Conservation (phyloP, 345 rosid genomes). For the Brassica juncea region DNA sequence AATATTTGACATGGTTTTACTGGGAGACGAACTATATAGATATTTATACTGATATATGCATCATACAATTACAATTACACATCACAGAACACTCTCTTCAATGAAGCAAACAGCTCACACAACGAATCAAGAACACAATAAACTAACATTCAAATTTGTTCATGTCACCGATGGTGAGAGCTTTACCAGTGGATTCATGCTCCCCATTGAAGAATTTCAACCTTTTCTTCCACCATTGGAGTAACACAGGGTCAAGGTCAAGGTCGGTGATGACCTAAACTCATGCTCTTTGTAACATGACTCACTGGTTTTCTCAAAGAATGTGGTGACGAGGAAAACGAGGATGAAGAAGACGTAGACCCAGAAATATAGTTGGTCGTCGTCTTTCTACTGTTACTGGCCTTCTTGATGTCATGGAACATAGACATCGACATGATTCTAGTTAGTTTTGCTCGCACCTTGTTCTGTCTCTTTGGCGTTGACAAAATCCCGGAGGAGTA, state of each 20-base stretch:
- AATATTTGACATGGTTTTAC: conserved; percentile 16
- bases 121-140: conserved; percentile 1
- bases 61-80: conserved; percentile 19
- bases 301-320: conserved; percentile 30
- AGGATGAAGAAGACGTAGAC: conserved; percentile 45
- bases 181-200: conserved; percentile 14
- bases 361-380: conserved; percentile 23
- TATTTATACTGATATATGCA: neutral
- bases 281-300: conserved; percentile 10
- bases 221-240: conserved; percentile 17
- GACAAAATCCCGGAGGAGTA: conserved; percentile 37
- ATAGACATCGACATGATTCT: conserved; percentile 31
- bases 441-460: conserved; percentile 30
- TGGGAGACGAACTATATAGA: neutral
- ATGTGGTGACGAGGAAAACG: conserved; percentile 30
- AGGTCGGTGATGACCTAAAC: conserved; percentile 18
- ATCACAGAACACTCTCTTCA: conserved; percentile 19
- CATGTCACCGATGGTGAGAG: neutral
- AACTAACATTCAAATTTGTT: conserved; percentile 20
- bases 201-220: conserved; percentile 28
- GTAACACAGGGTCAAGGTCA: conserved; percentile 34
- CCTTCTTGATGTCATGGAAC: conserved; percentile 29
- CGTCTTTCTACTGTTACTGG: conserved; percentile 19
- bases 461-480: conserved; percentile 24
- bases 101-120: conserved; percentile 22